Evolutionary conservation across 2,329 filamentous ascomycete species (phyloP), one percentile per base, ranked within the genome.

Genomic region (Hypoxylon sp.): DNA sequence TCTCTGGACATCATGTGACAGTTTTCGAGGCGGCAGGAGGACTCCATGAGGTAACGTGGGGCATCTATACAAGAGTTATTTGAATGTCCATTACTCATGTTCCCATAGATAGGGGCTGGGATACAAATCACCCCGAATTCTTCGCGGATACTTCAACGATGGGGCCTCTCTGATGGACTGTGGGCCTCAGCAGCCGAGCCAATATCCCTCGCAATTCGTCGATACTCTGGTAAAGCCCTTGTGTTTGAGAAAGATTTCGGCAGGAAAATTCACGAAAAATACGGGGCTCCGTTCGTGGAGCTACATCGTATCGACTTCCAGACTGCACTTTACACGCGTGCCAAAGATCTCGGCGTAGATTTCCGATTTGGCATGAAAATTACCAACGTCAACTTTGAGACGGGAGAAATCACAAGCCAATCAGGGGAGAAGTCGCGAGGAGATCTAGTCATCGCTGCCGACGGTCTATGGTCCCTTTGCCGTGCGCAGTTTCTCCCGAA

Each of bases 261-360:
- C 66, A 75, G 80, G 22, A 85, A 86, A 22, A 88, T 89, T 62
- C 82, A 83, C 6, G 75, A 77, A 2, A 86, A 85, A 67, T 91
- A 91, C 71, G 80, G 79, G 11, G 85, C 86, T 0, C 88, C 88
- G 0, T 90, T 89, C 70, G 79, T 85, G 42, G 86, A 89, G 58
- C 76, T 90, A n/a, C 89, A 91, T 75, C 85, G 89, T 1, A 87
- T 87, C 2, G 89, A 91, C 73, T 78, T 90, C 17, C 88, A 91
- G 68, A 79, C 82, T 6, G 83, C 85, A 0, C 79, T 91, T 1
- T 84, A 82, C 17, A 79, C 82, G 3, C 80, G 84, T 35, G 88
- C 88, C 1, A 77, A 79, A 61, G 81, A 86, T 22, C 79, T 90
- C 0, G 88, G 88, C 0, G 86, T 88, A 1, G 75, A 74, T 8